Conservation (phyloP, 805 yeast genomes). For the Tetrapisispora fleetii region DNA sequence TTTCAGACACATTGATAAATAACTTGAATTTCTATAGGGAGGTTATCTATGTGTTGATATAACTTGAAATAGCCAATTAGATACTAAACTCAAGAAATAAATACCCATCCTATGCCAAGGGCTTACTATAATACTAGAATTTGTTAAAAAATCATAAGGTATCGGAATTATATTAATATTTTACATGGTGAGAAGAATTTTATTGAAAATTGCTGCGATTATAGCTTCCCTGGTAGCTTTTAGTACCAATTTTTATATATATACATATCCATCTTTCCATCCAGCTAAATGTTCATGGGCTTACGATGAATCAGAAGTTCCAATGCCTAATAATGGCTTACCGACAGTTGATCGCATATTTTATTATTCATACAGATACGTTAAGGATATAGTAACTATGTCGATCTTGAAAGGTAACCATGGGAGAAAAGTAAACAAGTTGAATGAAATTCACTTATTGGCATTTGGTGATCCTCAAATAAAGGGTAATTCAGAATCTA, state of each 20-base stretch:
- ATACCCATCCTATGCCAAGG: too few relatives aligned
- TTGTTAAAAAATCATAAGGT: background rate
- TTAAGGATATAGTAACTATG: background rate
- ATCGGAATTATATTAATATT: background rate
- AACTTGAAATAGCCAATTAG: too few relatives aligned
- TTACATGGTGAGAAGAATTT: background rate
- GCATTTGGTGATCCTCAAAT: constrained; percentile 97
- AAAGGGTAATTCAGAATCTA: constrained; percentile 70
- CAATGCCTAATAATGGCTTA: background rate
- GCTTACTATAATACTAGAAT: background rate
- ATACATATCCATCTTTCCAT: constrained; percentile 62
- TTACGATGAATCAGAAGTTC: constrained; percentile 8
- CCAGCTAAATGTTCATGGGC: constrained; percentile 54
- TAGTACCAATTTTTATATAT: constrained; percentile 51
- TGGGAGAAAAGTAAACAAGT: background rate
- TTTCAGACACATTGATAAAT: background rate
- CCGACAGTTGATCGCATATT: background rate
- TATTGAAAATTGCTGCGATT: background rate
- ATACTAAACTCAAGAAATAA: too few relatives aligned
- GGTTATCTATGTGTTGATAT: too few relatives aligned
- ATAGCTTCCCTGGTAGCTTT: constrained; percentile 30
- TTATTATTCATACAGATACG: background rate
- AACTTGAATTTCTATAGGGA: too few relatives aligned
- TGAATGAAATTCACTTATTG: constrained; percentile 41
- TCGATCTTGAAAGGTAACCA: constrained; percentile 9